Base-by-base conservation (phyloP, 768 basidiomycete genomes). In the Leccinum aurantiacum region DNA sequence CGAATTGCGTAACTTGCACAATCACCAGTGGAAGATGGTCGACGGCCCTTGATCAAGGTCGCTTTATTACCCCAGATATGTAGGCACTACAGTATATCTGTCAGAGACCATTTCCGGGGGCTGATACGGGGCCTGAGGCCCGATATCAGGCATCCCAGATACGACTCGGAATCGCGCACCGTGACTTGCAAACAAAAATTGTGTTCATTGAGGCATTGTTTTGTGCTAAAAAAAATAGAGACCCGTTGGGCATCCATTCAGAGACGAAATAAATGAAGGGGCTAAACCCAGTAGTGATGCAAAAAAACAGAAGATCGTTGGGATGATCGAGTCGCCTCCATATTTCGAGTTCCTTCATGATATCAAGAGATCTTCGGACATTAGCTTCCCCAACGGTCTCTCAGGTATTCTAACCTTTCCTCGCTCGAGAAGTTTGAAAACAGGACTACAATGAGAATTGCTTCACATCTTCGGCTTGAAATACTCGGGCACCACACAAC, bases 271-370 rank as follows among this genome's bases (percentile, higher is more conserved):
- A 25, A 4, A 60, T 27, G 29, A 31, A 51, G 5, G 55, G 58
- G 24, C 55, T 54, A 29, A 60, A 64, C 27, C 62, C 53, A 3
- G 47, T 57, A 3, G 62, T 64, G 53, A 64, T 54, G 25, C 63
- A 24, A 24, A 64, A 58, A 31, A 64, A 64, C 1, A 58, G 63
- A 31, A 64, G 58, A 3, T 64, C 44, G 27, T 64, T 64, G n/a
- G 62, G 62, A 14, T 64, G 63, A 52, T 60, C 53, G 31, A 64
- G 56, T 24, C 63, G 55, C 14, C 53, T 38, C 63, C 58, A 64
- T 35, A 64, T 60, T 25, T 64, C 63, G n/a, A 64, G 63, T 14
- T 64, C 56, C 10, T 58, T 55, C 47, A 58, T 58, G 17, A 60
- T 48, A 6, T 56, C 61, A 13, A 50, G 17, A 25, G 24, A 25